Evolutionary conservation across 345 rosid genomes (phyloP), one percentile per base, ranked within the genome.

Genomic region (Pugionium cornutum): DNA sequence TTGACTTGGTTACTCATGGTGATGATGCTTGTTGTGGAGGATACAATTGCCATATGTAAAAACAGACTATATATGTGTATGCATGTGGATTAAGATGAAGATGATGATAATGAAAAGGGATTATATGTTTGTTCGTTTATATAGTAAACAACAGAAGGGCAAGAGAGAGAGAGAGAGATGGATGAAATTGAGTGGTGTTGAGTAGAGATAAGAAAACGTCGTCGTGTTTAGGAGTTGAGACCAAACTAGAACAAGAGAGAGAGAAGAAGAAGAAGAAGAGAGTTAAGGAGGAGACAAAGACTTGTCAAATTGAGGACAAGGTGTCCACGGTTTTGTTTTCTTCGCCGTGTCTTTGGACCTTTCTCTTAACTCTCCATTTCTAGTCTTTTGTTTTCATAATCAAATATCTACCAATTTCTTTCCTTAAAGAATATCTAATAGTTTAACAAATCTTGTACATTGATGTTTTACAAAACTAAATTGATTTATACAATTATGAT

Each of bases 221-320:
- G 39, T 30, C 72, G 77, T 59, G 59, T 72, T 25, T 10, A 25
- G 39, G 58, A 44, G 45, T 37, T 59, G 67, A 59, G 56, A 59
- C 62, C 72, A 42, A 46, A 34, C 43, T 63, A 42, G 69, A 64
- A 68, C 29, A 47, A 18, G 76, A 75, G 41, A 66, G 46, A 70
- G 55, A 75, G 70, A 54, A 18, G 18, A 18, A 18, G 18, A 18
- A 18, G 18, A 18, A 18, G 18, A 64, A 66, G 65, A 28, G 36
- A 67, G 73, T 67, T 67, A 74, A 79, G 75, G 83, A 75, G 52
- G 69, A 77, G 98, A 89, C 75, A 87, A 67, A 70, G 98, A 87
- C 96, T 53, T 77, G 71, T 79, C 90, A 75, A 70, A 45, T 61
- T 74, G 68, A 70, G 67, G 82, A 80, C 84, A 81, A 81, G 68